Evolutionary conservation across 208 protist species (phyloP), one percentile per base, ranked within the genome.

Genomic region (Trypanosoma theileri): DNA sequence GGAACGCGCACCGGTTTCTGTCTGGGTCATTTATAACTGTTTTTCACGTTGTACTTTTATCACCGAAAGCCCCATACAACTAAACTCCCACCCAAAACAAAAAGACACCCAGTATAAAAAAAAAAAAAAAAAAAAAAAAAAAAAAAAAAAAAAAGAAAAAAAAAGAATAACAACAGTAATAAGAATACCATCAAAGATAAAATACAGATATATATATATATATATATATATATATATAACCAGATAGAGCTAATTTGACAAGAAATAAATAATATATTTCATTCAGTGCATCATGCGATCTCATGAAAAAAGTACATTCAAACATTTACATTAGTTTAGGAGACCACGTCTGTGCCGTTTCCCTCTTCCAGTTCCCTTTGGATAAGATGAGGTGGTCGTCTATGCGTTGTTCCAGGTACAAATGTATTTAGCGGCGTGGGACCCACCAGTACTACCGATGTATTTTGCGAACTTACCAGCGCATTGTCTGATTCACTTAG

Each of bases 361-460:
- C 16, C 44, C 6, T 57, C 52, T 22, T 17, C 50, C 11, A 9
- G 12, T n/a, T 40, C 44, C 12, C 64, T 44, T 60, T 44, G 17
- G 7, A 66, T 7, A 50, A 46, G 6, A 58, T 72, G 67, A 52
- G 35, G 51, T 21, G 67, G 57, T 2, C 19, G 14, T 19, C 67
- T 67, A 14, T 67, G 50, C 14, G 67, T 84, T n/a, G 66, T 80
- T 50, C 73, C 79, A 3, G 79, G 79, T 53, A 66, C 50, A 68
- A 80, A 84, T 51, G 22, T 52, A 59, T 52, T 59, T 9, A 21
- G 41, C 40, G 44, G 22, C 28, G 60, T 48, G 8, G 60, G 60
- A 22, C 67, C 69, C 17, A 74, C 26, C 3, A 68, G 4, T 22
- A 63, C 45, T 17, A 41, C 69, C 17, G 52, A 35, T 1, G 44